Percentiles rank a stretch among this genome's conserved stretches.
These are phyloP conservation scores for Chaetomium strumarium DNA, from an alignment of 2,329 filamentous ascomycete genomes.

Conservation along the genomic window DNA sequence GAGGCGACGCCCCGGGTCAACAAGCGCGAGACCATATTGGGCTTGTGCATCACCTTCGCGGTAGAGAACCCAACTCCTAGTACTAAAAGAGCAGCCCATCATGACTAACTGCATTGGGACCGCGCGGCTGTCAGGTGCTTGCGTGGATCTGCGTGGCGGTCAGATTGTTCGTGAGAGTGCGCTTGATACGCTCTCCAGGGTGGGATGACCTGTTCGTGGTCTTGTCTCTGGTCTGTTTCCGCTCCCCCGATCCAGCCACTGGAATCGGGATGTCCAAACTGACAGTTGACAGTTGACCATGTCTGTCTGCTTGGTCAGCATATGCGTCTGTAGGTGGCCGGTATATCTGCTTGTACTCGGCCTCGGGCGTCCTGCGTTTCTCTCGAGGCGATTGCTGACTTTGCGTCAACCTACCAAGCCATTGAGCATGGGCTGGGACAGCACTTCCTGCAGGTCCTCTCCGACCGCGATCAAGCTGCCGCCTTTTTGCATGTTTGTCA, in stretches of 20 bases:
- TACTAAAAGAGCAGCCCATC: too few species aligned
- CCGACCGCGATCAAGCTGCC: conserved; percentile 18
- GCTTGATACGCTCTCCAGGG: conserved; percentile 28
- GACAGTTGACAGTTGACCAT: conserved; percentile 7
- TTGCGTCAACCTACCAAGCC: conserved; percentile 1
- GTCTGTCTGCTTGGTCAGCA: background rate
- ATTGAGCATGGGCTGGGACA: conserved; percentile 28
- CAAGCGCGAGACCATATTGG: conserved; percentile 26
- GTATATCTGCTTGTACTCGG: too few species aligned
- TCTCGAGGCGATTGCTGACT: too few species aligned
- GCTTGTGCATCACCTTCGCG: conserved; percentile 28
- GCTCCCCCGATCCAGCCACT: too few species aligned
- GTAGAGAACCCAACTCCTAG: conserved; percentile 15
- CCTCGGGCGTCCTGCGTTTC: too few species aligned
- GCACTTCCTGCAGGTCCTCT: conserved; percentile 24
- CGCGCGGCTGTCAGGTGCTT: conserved; percentile 21
- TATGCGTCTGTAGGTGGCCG: conserved; percentile 10
- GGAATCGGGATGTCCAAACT: too few species aligned
- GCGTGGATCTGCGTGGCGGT: conserved; percentile 21
- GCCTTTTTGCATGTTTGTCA: conserved; percentile 25
- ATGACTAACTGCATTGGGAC: too few species aligned
- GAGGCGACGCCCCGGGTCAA: conserved; percentile 30
- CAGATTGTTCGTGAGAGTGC: conserved; percentile 25
- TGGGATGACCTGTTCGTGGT: conserved; percentile 34
- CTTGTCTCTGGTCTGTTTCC: conserved; percentile 27